Percentiles rank a stretch among this genome's conserved stretches.
Conservation (phyloP, 2,329 filamentous ascomycete species). For the Epichloe hybrida region DNA sequence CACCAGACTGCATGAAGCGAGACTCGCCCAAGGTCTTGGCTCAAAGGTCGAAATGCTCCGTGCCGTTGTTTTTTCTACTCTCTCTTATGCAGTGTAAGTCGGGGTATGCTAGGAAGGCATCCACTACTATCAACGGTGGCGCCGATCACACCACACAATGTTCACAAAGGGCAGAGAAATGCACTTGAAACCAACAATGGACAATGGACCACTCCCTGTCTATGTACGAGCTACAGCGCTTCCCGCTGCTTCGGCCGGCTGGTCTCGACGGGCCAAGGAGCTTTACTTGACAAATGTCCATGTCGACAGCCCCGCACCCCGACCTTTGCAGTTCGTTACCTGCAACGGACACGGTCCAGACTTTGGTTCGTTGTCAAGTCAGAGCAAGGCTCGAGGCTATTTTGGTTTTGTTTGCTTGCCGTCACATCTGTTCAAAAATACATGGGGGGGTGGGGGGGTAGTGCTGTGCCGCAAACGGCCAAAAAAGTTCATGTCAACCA, state of each 20-base stretch:
- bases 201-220: neutral
- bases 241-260: neutral
- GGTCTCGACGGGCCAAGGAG: neutral
- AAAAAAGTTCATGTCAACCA: neutral
- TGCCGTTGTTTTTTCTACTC: slow-evolving; percentile 7
- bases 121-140: slow-evolving; percentile 1
- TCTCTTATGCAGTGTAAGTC: slow-evolving; percentile 1
- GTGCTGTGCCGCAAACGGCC: slow-evolving; percentile 1
- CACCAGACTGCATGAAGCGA: neutral
- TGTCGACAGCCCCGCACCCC: neutral
- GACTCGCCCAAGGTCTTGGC: neutral
- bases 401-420: slow-evolving; percentile 1
- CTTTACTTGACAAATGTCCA: neutral
- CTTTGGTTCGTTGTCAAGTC: neutral
- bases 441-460: neutral
- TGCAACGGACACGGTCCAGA: neutral
- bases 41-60: slow-evolving; percentile 8
- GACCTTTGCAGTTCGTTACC: neutral
- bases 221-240: neutral
- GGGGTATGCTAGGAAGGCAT: slow-evolving; percentile 2
- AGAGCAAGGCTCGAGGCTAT: neutral
- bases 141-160: neutral
- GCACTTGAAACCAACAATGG: slow-evolving; percentile 2
- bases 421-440: neutral
- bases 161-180: slow-evolving; percentile 1